Conservation (phyloP, 345 rosid genomes). For the Gossypium longicalyx region DNA sequence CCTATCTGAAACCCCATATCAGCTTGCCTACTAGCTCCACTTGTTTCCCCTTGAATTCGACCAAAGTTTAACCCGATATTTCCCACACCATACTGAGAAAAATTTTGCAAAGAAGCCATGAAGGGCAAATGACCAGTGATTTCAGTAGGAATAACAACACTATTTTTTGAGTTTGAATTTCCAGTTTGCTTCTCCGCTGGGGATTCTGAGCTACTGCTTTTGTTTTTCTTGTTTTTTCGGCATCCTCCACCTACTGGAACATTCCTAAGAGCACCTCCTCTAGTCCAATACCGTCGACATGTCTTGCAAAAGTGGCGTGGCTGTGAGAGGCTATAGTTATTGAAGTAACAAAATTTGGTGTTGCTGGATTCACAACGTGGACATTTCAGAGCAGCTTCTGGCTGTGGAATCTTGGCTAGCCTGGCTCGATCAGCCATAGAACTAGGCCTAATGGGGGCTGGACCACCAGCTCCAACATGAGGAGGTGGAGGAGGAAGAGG, state of each 20-base stretch:
- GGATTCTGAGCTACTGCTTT: conserved; percentile 34
- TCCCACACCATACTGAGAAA: conserved; percentile 40
- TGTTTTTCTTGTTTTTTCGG: conserved; percentile 62
- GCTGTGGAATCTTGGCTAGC: conserved; percentile 53
- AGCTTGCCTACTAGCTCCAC: conserved; percentile 18
- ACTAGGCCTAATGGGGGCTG: conserved; percentile 46
- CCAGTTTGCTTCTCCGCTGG: conserved; percentile 29
- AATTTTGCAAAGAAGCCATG: conserved; percentile 40
- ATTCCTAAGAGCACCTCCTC: conserved; percentile 65
- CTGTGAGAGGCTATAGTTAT: conserved; percentile 70
- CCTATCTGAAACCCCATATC: conserved; percentile 48
- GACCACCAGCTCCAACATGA: conserved; percentile 24
- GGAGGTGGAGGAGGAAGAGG: conserved; percentile 35
- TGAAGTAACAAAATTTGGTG: conserved; percentile 84
- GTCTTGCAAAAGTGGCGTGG: conserved; percentile 82
- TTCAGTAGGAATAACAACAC: conserved; percentile 28
- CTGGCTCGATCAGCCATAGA: conserved; percentile 72
- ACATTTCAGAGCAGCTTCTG: conserved; percentile 54
- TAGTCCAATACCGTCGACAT: conserved; percentile 83
- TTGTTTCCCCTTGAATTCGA: conserved; percentile 33
- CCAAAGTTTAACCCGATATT: conserved; percentile 52
- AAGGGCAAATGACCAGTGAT: conserved; percentile 35
- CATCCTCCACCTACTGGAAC: conserved; percentile 85
- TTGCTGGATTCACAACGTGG: conserved; percentile 72
- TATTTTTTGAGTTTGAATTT: conserved; percentile 24